Conservation (phyloP, 495 filamentous ascomycete species). For the Evernia prunastri region DNA sequence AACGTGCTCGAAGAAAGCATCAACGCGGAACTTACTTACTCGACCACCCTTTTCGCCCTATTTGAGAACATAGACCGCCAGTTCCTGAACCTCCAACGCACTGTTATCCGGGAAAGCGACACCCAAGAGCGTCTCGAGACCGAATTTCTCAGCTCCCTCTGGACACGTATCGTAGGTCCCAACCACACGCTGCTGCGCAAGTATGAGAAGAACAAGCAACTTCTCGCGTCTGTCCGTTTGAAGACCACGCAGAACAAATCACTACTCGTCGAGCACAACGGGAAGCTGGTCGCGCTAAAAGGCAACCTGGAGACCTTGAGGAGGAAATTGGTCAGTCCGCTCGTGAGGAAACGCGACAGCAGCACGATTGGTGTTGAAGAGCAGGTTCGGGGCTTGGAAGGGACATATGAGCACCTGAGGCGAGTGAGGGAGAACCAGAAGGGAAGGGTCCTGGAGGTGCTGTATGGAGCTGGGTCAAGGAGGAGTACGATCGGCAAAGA, state of each 20-base stretch:
- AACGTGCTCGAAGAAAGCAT: conserved; percentile 84
- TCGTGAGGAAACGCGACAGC: conserved; percentile 60
- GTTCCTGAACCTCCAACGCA: conserved; percentile 78
- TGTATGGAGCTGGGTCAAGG: conserved; percentile 56
- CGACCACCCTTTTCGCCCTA: conserved; percentile 66
- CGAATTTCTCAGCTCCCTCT: conserved; percentile 75
- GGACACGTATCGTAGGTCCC: conserved; percentile 74
- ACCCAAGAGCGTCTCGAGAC: conserved; percentile 70
- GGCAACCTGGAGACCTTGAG: conserved; percentile 71
- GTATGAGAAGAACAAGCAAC: conserved; percentile 76
- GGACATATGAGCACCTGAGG: conserved; percentile 68
- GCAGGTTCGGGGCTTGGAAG: conserved; percentile 74
- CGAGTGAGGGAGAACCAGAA: conserved; percentile 70
- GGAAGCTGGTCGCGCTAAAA: conserved; percentile 69
- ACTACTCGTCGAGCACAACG: conserved; percentile 75
- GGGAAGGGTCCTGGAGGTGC: conserved; percentile 70
- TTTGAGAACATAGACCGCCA: conserved; percentile 85
- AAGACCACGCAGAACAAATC: conserved; percentile 82
- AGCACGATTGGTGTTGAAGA: conserved; percentile 57
- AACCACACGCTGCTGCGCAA: conserved; percentile 67
- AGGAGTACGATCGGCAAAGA: conserved; percentile 23
- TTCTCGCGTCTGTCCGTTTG: conserved; percentile 67
- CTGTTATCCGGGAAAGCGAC: conserved; percentile 75
- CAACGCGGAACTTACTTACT: conserved; percentile 70
- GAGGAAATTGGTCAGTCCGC: conserved; percentile 69